phyloP scores from a whole-genome alignment of 2,329 filamentous ascomycete species.

The Magnaporthiopsis incrustans region DNA sequence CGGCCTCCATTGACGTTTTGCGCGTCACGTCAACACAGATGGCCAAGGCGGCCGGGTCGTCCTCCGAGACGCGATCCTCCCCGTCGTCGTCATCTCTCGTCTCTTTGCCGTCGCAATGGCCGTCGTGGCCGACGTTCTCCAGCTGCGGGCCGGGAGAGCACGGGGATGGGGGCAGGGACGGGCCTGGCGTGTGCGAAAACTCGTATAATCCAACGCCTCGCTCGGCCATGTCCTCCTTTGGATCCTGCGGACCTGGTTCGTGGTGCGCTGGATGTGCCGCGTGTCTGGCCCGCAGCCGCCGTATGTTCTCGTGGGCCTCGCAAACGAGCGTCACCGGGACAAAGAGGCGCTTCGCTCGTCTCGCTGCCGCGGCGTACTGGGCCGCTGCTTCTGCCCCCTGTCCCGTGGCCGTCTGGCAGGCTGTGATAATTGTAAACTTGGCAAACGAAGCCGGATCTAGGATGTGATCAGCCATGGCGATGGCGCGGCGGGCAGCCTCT shows the following conservation, averaged over 20 bases:
- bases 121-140: neutral
- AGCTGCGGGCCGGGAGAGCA: neutral
- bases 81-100: neutral
- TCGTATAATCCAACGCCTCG: slow-evolving; percentile 8
- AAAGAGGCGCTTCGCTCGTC: slow-evolving; percentile 18
- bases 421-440: slow-evolving; percentile 18
- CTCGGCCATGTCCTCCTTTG: neutral
- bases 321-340: slow-evolving; percentile 20
- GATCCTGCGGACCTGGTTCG: neutral
- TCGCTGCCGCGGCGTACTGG: slow-evolving; percentile 18
- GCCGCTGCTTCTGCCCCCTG: slow-evolving; percentile 15
- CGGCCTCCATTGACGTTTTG: slow-evolving; percentile 5
- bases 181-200: slow-evolving; percentile 5
- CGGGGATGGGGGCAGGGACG: neutral
- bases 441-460: slow-evolving; percentile 15
- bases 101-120: neutral
- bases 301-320: slow-evolving; percentile 16
- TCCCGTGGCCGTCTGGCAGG: slow-evolving; percentile 19
- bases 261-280: slow-evolving; percentile 4
- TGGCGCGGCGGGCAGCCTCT: neutral
- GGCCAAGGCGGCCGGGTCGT: neutral
- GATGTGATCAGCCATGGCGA: slow-evolving; percentile 7
- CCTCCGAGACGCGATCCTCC: neutral
- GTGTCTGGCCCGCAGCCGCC: slow-evolving; percentile 16
- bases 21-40: slow-evolving; percentile 4